Conservation (phyloP, 2,329 filamentous ascomycete genomes). For the Aspergillus oerlinghausenensis region DNA sequence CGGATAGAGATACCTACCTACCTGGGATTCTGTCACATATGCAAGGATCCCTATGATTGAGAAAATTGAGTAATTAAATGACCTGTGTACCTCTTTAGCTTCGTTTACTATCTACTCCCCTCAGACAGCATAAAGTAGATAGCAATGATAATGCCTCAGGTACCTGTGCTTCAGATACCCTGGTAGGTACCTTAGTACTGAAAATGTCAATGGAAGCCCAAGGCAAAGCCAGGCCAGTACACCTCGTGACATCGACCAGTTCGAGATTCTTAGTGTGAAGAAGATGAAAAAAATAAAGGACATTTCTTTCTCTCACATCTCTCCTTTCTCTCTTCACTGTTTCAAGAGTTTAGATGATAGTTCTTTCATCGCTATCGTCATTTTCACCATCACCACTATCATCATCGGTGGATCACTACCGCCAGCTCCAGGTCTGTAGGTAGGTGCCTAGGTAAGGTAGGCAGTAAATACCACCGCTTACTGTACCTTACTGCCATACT, state of each 20-base stretch:
- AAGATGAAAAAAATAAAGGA: not conserved
- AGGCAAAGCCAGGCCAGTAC: not conserved
- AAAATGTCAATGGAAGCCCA: not conserved
- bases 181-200: too few relatives aligned
- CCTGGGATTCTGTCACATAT: not conserved
- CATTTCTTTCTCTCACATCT: not conserved
- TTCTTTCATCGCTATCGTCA: slow-evolving; percentile 10
- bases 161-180: not conserved
- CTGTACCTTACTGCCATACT: not conserved
- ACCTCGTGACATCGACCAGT: not conserved
- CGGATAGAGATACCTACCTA: not conserved
- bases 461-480: not conserved
- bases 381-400: slow-evolving; percentile 10
- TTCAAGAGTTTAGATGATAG: not conserved
- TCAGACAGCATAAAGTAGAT: not conserved
- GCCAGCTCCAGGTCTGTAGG: not conserved
- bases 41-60: too few relatives aligned
- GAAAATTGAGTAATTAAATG: not conserved
- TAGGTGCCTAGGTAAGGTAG: not conserved
- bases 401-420: slow-evolving; percentile 4
- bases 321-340: not conserved
- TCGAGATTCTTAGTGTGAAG: not conserved
- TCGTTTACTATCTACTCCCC: not conserved
- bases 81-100: not conserved
- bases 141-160: not conserved